phyloP scores from a whole-genome alignment of 1,139 yeast genomes.

The Chernovozyma sophiae-reginae region DNA sequence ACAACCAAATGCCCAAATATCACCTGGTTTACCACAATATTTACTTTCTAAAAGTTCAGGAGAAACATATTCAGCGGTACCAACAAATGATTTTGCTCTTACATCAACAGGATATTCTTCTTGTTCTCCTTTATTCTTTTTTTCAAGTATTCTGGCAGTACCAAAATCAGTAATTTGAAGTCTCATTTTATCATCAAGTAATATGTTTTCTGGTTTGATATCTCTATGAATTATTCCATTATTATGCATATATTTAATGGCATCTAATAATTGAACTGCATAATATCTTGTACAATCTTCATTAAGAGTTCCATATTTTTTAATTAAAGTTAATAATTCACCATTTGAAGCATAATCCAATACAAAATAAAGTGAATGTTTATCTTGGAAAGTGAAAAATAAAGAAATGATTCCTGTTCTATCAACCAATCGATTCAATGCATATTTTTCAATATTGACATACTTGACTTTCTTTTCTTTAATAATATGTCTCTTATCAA shows the following conservation, averaged over 20 bases:
- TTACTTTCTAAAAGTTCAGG: constrained; percentile 70
- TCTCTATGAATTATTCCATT: constrained; percentile 80
- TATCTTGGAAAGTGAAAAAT: constrained; percentile 92
- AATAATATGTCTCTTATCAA: constrained; percentile 90
- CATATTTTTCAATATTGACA: constrained; percentile 92
- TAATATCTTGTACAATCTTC: constrained; percentile 75
- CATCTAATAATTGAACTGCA: constrained; percentile 60
- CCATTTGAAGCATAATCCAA: constrained; percentile 93
- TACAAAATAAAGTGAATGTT: constrained; percentile 81
- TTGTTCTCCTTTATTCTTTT: constrained; percentile 29
- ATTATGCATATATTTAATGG: constrained; percentile 65
- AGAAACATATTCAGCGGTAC: constrained; percentile 80
- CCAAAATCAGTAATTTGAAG: constrained; percentile 80
- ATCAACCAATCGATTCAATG: constrained; percentile 77
- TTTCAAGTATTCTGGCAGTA: constrained; percentile 61
- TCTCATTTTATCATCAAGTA: constrained; percentile 60
- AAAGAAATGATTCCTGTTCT: constrained; percentile 73
- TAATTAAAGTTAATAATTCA: constrained; percentile 75
- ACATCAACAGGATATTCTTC: constrained; percentile 46
- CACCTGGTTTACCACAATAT: constrained; percentile 71
- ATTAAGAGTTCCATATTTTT: constrained; percentile 71
- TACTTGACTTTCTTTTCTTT: constrained; percentile 93
- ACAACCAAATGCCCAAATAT: constrained; percentile 82
- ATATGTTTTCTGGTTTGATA: constrained; percentile 72
- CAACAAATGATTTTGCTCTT: constrained; percentile 69